phyloP scores from a whole-genome alignment of 495 filamentous ascomycete genomes.

The Xylaria acuta region DNA sequence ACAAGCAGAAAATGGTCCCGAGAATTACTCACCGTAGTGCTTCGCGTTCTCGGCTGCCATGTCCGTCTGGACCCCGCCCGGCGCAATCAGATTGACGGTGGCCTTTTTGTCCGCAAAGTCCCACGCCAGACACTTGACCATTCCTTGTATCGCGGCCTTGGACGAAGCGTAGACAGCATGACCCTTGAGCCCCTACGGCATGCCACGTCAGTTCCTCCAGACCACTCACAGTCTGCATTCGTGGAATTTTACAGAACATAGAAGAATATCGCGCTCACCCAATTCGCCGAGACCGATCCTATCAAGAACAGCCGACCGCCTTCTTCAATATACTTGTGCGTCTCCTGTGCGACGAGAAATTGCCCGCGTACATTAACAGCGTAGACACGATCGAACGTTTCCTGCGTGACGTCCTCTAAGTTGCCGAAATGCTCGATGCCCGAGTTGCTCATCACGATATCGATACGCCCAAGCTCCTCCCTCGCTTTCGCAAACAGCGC shows the following conservation, averaged over 20 bases:
- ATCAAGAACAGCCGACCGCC: conserved; percentile 69
- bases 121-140: conserved; percentile 69
- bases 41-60: conserved; percentile 73
- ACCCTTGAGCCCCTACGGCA: conserved; percentile 61
- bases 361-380: conserved; percentile 74
- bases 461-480: conserved; percentile 66
- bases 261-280: conserved; percentile 25
- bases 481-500: conserved; percentile 67
- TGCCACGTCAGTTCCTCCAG: conserved; percentile 38
- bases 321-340: conserved; percentile 65
- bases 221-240: neutral
- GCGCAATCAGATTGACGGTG: conserved; percentile 75
- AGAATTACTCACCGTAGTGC: conserved; percentile 54
- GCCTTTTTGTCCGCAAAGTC: conserved; percentile 71
- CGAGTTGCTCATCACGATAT: conserved; percentile 73
- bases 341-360: conserved; percentile 78
- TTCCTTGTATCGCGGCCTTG: conserved; percentile 76
- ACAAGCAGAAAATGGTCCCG: too few species aligned
- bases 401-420: conserved; percentile 68
- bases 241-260: neutral
- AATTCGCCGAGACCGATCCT: conserved; percentile 52
- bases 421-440: conserved; percentile 65
- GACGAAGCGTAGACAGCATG: conserved; percentile 73
- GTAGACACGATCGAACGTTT: conserved; percentile 74
- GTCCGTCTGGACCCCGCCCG: conserved; percentile 75